Evolutionary conservation across 176 grass and related monocot species (phyloP).

Genomic region (Musa acuminata): DNA sequence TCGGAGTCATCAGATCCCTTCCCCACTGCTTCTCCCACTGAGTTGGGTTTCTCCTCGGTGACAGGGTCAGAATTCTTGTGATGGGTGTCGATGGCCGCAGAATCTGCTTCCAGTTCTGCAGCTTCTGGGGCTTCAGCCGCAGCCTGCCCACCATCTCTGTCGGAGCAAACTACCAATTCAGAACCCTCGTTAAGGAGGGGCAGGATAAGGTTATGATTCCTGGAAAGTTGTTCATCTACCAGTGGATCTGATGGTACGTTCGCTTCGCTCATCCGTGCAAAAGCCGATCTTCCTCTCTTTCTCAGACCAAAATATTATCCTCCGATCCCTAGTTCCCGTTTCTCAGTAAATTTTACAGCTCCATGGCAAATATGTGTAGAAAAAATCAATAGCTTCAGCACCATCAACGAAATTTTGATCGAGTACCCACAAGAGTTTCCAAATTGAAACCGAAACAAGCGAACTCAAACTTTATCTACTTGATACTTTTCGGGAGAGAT

Average conservation of each 20-base stretch:
- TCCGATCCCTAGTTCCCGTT: background rate
- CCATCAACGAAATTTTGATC: too few species aligned
- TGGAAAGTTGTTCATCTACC: background rate
- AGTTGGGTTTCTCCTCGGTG: background rate
- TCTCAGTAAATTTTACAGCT: background rate
- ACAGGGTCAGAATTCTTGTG: background rate
- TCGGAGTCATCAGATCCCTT: background rate
- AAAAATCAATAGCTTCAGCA: background rate
- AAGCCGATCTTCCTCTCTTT: background rate
- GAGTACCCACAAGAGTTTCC: background rate
- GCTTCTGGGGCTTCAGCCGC: background rate
- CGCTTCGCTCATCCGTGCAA: background rate
- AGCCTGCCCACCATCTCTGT: background rate
- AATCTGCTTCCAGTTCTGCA: background rate
- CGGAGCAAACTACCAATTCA: background rate
- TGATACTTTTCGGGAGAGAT: background rate
- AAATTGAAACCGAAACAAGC: background rate
- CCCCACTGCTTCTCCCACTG: background rate
- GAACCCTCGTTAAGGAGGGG: background rate
- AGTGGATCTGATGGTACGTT: background rate
- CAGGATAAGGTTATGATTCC: background rate
- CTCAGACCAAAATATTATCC: background rate
- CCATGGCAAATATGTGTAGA: background rate
- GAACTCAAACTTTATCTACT: background rate
- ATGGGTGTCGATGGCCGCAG: background rate